Percentiles rank a stretch among this genome's conserved stretches.
phyloP scores from a whole-genome alignment of 495 filamentous ascomycete genomes.

The Lindgomyces ingoldianus region DNA sequence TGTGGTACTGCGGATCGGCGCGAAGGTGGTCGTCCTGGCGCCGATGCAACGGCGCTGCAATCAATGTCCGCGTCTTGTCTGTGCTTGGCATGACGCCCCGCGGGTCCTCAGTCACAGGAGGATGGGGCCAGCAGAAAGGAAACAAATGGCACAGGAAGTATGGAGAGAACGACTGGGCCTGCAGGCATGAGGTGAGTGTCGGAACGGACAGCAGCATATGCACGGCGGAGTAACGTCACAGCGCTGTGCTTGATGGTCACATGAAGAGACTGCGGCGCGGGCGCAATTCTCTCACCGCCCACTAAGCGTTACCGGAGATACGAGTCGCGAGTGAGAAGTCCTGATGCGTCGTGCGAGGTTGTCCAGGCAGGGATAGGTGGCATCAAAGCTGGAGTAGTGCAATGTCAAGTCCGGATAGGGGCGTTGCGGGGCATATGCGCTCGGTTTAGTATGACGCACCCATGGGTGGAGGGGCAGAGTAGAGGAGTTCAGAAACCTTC shows the following conservation, averaged over 20 bases:
- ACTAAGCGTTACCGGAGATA: slow-evolving; percentile 11
- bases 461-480: too few species aligned
- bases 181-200: slow-evolving; percentile 12
- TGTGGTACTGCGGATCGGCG: slow-evolving; percentile 34
- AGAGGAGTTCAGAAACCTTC: too few species aligned
- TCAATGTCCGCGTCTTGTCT: background rate
- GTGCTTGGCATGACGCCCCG: background rate
- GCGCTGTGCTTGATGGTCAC: slow-evolving; percentile 19
- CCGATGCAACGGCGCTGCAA: slow-evolving; percentile 33
- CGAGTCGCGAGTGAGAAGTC: background rate
- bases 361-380: too few species aligned
- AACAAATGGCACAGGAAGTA: background rate
- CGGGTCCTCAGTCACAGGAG: background rate
- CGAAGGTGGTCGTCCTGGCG: slow-evolving; percentile 9
- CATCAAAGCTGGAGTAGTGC: too few species aligned
- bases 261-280: slow-evolving; percentile 7
- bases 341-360: slow-evolving; percentile 33
- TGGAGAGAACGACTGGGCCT: background rate
- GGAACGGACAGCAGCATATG: slow-evolving; percentile 25
- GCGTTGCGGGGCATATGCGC: too few species aligned
- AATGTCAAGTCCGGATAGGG: too few species aligned
- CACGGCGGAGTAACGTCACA: slow-evolving; percentile 15
- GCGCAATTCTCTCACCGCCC: slow-evolving; percentile 25
- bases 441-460: too few species aligned
- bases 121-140: background rate